phyloP scores from a whole-genome alignment of 768 basidiomycete genomes.

The Kwoniella dejecticola region DNA sequence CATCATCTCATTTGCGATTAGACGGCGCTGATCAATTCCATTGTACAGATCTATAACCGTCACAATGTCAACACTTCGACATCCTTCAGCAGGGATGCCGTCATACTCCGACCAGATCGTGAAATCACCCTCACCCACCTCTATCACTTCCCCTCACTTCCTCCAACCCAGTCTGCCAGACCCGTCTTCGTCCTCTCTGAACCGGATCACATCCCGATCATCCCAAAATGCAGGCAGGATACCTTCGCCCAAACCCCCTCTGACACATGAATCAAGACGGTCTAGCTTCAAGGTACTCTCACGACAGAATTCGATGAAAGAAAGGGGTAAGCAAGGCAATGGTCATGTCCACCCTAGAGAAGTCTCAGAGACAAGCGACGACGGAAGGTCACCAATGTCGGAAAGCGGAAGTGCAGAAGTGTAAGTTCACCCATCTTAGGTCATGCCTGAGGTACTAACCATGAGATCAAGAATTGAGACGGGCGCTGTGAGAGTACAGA shows the following conservation, averaged over 20 bases:
- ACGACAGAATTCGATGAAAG: slow-evolving; percentile 16
- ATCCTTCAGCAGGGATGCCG: neutral
- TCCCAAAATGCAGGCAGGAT: slow-evolving; percentile 12
- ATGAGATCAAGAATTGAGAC: slow-evolving; percentile 50
- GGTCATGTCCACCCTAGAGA: neutral
- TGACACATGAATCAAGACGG: neutral
- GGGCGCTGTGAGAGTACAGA: slow-evolving; percentile 34
- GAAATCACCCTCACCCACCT: slow-evolving; percentile 8
- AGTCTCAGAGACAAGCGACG: slow-evolving; percentile 7
- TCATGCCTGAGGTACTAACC: neutral
- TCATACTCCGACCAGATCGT: neutral
- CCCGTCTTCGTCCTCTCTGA: slow-evolving; percentile 4
- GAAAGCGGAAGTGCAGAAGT: slow-evolving; percentile 39
- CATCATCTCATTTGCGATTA: no score
- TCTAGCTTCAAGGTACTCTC: slow-evolving; percentile 14
- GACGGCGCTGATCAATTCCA: no score
- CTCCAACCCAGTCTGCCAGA: slow-evolving; percentile 13
- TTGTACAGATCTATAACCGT: slow-evolving; percentile 3
- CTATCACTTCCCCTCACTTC: slow-evolving; percentile 7
- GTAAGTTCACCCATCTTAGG: slow-evolving; percentile 15
- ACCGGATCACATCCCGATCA: slow-evolving; percentile 5
- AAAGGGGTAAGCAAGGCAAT: neutral
- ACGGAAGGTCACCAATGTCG: slow-evolving; percentile 27
- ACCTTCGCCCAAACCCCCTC: slow-evolving; percentile 16
- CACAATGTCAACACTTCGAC: slow-evolving; percentile 20